A percentile compares a stretch with the other conserved stretches of the same genome.
Evolutionary conservation across 179 eudicot genomes (phyloP).

Genomic region (Heliamphora pulchella): DNA sequence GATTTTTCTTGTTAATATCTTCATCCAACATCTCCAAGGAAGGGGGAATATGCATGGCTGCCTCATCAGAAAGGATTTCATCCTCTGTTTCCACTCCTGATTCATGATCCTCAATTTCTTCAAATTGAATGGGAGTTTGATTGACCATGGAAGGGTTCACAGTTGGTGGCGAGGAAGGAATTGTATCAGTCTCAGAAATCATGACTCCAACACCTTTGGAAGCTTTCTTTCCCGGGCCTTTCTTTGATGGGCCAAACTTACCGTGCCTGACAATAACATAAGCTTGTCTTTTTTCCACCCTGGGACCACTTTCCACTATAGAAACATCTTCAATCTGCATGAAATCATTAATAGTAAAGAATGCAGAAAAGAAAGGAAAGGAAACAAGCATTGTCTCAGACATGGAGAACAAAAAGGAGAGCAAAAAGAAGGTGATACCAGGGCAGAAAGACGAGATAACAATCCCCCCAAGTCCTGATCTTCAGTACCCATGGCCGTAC

Average conservation of each 20-base stretch:
- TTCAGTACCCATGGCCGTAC: constrained; percentile 37
- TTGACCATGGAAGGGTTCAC: background rate
- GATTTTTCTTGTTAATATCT: constrained; percentile 15
- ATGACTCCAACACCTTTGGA: constrained; percentile 19
- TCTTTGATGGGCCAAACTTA: constrained; percentile 68
- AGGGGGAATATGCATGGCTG: constrained; percentile 11
- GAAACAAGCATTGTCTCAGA: background rate
- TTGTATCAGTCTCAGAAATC: constrained; percentile 13
- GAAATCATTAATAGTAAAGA: background rate
- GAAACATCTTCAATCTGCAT: constrained; percentile 63
- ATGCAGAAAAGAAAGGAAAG: background rate
- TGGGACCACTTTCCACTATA: constrained; percentile 53
- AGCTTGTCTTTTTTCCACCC: constrained; percentile 45
- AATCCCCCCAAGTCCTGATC: constrained; percentile 36
- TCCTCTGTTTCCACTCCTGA: constrained; percentile 30
- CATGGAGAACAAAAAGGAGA: background rate
- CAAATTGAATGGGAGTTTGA: constrained; percentile 10
- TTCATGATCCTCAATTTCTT: constrained; percentile 16
- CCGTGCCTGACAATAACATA: constrained; percentile 53
- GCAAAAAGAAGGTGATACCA: constrained; percentile 40
- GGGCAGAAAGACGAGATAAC: constrained; percentile 40
- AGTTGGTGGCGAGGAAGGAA: constrained; percentile 7
- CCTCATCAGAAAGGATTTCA: constrained; percentile 20
- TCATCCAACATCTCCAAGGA: constrained; percentile 9
- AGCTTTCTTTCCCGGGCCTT: constrained; percentile 45